These are phyloP conservation scores for Boletus rufocinnamomeus DNA, from an alignment of 768 basidiomycete genomes.

Conservation along the genomic window DNA sequence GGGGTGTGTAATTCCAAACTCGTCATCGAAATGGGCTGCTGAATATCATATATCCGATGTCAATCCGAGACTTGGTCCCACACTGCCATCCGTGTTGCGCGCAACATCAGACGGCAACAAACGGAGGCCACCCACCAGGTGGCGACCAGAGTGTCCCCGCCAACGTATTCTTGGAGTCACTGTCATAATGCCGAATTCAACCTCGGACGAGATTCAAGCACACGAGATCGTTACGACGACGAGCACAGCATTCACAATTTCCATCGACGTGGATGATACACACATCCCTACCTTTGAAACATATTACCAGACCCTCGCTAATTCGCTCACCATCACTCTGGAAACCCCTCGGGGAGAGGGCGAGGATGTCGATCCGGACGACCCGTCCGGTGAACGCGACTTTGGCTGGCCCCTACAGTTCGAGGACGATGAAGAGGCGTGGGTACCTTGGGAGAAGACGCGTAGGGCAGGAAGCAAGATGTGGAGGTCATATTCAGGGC, in stretches of 20 bases:
- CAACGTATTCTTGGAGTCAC: not conserved
- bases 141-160: not conserved
- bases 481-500: conserved; percentile 1
- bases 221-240: conserved; percentile 7
- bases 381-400: not conserved
- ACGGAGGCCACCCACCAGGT: no score
- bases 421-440: conserved; percentile 22
- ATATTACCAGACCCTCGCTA: no score
- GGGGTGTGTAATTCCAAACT: not conserved
- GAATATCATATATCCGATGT: not conserved
- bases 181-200: conserved; percentile 13
- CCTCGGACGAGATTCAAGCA: no score
- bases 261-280: no score
- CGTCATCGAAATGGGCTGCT: conserved; percentile 12
- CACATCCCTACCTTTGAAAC: no score
- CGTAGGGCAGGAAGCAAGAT: not conserved
- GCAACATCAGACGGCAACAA: not conserved
- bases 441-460: no score
- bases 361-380: conserved; percentile 8
- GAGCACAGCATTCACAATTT: conserved; percentile 11
- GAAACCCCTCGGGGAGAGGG: not conserved
- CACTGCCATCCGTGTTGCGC: not conserved
- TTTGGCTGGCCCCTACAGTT: not conserved
- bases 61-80: no score
- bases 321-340: no score